Evolutionary conservation across 805 yeast species (phyloP), one percentile per base, ranked within the genome.

Genomic region (Pichia nanzhaoensis): DNA sequence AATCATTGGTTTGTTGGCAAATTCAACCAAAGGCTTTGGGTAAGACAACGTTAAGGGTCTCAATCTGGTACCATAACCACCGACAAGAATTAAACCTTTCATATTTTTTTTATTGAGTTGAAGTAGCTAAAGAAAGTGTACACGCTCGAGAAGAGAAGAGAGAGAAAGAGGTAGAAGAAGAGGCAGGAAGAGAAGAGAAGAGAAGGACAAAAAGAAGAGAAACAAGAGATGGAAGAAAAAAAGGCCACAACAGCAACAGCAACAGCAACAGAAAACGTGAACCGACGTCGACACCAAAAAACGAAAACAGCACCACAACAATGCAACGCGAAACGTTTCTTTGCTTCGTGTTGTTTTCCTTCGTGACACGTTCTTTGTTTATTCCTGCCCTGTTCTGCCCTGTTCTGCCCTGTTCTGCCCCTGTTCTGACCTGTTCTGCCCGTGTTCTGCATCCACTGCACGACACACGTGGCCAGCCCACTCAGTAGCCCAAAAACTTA

Each of bases 11-110:
- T 91, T 86, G 86, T 93, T 93, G 68, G 86, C 99, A 63, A 93
- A 93, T 73, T 91, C 98, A 54, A 90, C 97, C 69, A 90, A 77
- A 42, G 98, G 98, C 73, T 90, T 90, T 68, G 98, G 98, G 54
- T 83, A 78, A 48, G 97, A 88, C 60, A 90, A 75, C 52, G 98
- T 90, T 63, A 93, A 77, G 52, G 99, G 99, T 80, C 99, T 90
- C 75, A 93, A 84, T 76, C 99, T 93, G 64, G 99, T 93, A 78
- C 99, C 99, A 77, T 90, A 93, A 71, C 99, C 99, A 66, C 99
- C 99, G 60, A 91, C 98, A 68, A 91, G 82, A 78, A 91, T 91
- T 70, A 91, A 81, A 67, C 95, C 96, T 77, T 89, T 89, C 97
- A 89, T 88, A 17, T 19, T 39, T 24, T n/a, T n/a, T n/a, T n/a